A percentile compares a stretch with the other conserved stretches of the same genome.
Evolutionary conservation across 2,329 filamentous ascomycete genomes (phyloP).

Genomic region (Atkinsonella texensis): DNA sequence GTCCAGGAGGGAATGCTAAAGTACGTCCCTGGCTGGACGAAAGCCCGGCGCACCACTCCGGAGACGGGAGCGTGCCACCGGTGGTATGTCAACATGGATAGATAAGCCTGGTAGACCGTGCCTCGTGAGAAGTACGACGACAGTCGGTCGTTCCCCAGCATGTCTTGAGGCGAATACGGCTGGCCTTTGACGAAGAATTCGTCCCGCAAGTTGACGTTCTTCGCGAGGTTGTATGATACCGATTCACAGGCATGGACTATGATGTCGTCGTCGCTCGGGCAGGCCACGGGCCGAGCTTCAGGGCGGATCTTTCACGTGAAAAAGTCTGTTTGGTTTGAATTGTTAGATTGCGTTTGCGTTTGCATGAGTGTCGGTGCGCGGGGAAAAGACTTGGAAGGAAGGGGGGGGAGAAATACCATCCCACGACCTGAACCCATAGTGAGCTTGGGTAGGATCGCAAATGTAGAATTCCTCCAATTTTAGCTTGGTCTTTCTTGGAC

Average conservation of each 20-base stretch:
- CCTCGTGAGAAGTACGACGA: conserved; percentile 45
- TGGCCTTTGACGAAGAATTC: conserved; percentile 58
- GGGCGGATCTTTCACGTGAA: conserved; percentile 48
- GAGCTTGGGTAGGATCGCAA: conserved; percentile 41
- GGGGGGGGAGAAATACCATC: conserved; percentile 30
- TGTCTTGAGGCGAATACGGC: conserved; percentile 52
- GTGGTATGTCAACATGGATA: conserved; percentile 56
- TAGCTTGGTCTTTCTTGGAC: conserved; percentile 24
- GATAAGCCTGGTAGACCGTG: conserved; percentile 59
- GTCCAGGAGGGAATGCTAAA: conserved; percentile 40
- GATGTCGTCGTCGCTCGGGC: conserved; percentile 36
- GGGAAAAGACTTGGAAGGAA: background rate
- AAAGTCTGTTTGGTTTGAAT: conserved; percentile 30
- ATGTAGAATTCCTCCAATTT: conserved; percentile 49
- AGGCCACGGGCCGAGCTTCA: conserved; percentile 43
- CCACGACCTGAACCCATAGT: conserved; percentile 56
- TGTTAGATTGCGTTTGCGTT: too few species aligned
- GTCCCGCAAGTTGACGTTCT: conserved; percentile 41
- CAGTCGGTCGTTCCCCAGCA: conserved; percentile 44
- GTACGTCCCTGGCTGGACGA: conserved; percentile 51
- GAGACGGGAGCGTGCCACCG: conserved; percentile 58
- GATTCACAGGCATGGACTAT: conserved; percentile 56
- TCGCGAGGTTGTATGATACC: conserved; percentile 39
- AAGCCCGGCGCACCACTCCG: conserved; percentile 45
- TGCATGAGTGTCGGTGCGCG: background rate